These are phyloP conservation scores for Fragosphaeria purpurea DNA, from an alignment of 2,329 filamentous ascomycete genomes.

Conservation along the genomic window DNA sequence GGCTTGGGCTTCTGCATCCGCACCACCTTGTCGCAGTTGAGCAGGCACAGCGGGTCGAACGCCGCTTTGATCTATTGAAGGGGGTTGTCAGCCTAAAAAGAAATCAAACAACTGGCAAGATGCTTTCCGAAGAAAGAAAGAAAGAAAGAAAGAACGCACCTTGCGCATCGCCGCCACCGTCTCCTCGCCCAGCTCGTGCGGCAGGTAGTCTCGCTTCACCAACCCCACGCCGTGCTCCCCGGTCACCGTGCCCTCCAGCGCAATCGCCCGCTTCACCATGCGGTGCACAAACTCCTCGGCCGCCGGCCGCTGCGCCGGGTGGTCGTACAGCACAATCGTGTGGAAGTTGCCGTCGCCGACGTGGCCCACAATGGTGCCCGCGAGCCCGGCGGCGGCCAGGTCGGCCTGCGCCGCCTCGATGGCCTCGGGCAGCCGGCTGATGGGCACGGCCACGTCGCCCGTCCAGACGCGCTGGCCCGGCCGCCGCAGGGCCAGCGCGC, in stretches of 20 bases:
- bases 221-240: constrained; percentile 78
- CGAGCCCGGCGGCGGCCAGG: constrained; percentile 58
- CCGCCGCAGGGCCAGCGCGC: constrained; percentile 57
- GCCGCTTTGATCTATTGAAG: constrained; percentile 57
- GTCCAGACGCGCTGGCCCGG: constrained; percentile 71
- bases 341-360: constrained; percentile 64
- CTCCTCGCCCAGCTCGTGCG: constrained; percentile 62
- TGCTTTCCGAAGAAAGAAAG: too few species aligned
- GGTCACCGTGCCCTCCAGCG: constrained; percentile 77
- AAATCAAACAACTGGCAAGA: too few species aligned
- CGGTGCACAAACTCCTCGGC: constrained; percentile 65
- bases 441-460: constrained; percentile 75
- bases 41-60: constrained; percentile 62
- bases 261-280: constrained; percentile 79
- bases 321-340: constrained; percentile 49
- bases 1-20: constrained; percentile 46
- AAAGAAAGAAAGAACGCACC: constrained; percentile 32
- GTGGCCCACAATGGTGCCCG: constrained; percentile 62
- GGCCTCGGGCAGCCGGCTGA: constrained; percentile 61
- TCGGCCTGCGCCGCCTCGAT: constrained; percentile 70
- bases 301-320: constrained; percentile 54
- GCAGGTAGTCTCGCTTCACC: constrained; percentile 75
- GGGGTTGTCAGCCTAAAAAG: too few species aligned
- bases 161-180: constrained; percentile 79
- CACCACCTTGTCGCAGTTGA: constrained; percentile 62